Evolutionary conservation across 2,329 filamentous ascomycete genomes (phyloP), one percentile per base, ranked within the genome.

Genomic region (Whalleya microplaca): DNA sequence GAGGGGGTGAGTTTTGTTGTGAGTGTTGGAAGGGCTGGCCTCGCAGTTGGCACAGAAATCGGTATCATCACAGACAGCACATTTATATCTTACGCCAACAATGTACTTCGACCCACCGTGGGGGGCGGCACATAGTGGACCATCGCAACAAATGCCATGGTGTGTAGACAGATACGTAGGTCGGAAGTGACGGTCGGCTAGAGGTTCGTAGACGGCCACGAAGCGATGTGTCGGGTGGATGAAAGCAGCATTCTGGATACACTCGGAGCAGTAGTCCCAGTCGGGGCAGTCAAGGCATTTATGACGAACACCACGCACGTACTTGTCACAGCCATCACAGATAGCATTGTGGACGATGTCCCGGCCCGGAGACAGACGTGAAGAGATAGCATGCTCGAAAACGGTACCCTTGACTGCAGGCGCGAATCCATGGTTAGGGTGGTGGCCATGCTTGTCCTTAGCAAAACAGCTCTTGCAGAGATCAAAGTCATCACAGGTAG

Each of bases 271-370:
- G 77, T 91, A 98, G 70, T 99, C 95, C 90, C 92, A 99, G 74
- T 99, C 95, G 43, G 96, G 95, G 79, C 95, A 99, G 72, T 92
- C 88, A 63, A 98, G 81, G 74, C 95, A 99, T 82, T 99, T 99
- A 84, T 98, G 89, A 66, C 95, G 94, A 55, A 96, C 83, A 66
- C 95, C 96, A 66, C 83, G 81, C 68, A 99, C 95, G 73, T 86
- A 87, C 82, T 87, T 89, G 67, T 98, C 91, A 73, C 96, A 99
- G 41, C 91, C 91, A 78, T 99, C 95, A 71, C 95, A 99, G 63
- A 97, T 87, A 59, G 96, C 95, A 57, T 90, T 87, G 77, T 99
- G 95, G 58, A 84, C 80, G 67, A 87, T 83, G 72, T 91, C 91
- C 59, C 94, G 90, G 64, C 95, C 94, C 37, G 94, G 85, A 37